phyloP scores from a whole-genome alignment of 2,329 filamentous ascomycete species.

The Colletotrichum horii region DNA sequence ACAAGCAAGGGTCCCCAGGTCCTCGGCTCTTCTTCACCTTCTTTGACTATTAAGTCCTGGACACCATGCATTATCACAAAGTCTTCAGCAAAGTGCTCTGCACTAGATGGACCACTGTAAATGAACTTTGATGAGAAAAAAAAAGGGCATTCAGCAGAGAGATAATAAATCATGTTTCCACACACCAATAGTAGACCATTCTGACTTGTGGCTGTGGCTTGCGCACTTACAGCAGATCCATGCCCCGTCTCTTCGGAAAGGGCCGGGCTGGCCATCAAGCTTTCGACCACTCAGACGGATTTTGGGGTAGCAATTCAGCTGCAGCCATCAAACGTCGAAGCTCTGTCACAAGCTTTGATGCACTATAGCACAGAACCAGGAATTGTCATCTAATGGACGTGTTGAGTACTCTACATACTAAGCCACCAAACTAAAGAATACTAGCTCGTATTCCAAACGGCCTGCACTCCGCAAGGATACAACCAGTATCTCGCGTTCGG shows the following conservation, averaged over 20 bases:
- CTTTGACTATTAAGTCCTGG: neutral
- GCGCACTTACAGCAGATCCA: neutral
- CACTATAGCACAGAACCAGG: neutral
- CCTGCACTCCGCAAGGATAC: slow-evolving; percentile 16
- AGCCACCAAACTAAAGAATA: neutral
- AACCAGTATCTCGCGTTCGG: neutral
- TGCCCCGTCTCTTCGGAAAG: no score
- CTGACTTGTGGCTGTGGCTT: neutral
- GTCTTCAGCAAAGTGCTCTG: neutral
- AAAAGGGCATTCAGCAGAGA: neutral
- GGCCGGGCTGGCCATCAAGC: neutral
- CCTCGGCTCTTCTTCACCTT: neutral
- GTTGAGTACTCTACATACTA: slow-evolving; percentile 14
- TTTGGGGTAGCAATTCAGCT: neutral
- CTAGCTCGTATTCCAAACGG: neutral
- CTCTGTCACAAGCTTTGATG: neutral
- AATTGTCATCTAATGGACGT: neutral
- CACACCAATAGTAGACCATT: neutral
- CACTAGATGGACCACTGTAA: neutral
- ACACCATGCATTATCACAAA: neutral
- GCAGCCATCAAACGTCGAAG: neutral
- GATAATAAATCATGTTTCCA: neutral
- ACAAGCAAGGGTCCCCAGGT: neutral
- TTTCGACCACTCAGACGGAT: neutral
- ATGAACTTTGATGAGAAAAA: neutral